These are phyloP conservation scores for Hyphodiscus hymeniophilus DNA, from an alignment of 495 filamentous ascomycete species.

Conservation along the genomic window DNA sequence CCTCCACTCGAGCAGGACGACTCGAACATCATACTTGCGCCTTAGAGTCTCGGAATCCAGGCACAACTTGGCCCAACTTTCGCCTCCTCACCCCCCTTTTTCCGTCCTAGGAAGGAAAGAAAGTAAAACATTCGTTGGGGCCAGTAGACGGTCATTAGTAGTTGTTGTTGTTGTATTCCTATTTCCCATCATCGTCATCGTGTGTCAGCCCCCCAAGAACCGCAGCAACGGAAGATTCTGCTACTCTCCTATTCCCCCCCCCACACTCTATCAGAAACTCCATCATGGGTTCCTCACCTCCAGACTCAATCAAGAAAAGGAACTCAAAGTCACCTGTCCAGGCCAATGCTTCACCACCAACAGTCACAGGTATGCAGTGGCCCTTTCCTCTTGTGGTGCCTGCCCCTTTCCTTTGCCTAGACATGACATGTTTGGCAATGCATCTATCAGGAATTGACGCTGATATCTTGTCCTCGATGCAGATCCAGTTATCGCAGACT, in stretches of 20 bases:
- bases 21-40: no score
- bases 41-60: no score
- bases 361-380: background rate
- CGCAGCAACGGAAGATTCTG: background rate
- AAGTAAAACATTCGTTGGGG: no score
- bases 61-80: no score
- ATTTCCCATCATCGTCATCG: constrained; percentile 14
- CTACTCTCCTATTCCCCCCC: background rate
- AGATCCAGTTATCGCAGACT: constrained; percentile 6
- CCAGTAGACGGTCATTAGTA: no score
- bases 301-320: constrained; percentile 13
- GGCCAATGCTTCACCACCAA: constrained; percentile 9
- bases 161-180: no score
- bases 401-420: background rate
- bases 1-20: no score
- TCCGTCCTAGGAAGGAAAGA: no score
- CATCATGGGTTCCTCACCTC: constrained; percentile 19
- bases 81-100: no score
- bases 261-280: constrained; percentile 4
- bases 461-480: background rate
- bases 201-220: background rate
- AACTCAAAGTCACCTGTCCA: constrained; percentile 17
- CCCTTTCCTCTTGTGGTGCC: background rate
- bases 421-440: background rate
- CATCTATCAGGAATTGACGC: background rate